Evolutionary conservation across 2,329 filamentous ascomycete species (phyloP), one percentile per base, ranked within the genome.

Genomic region (Fusarium nisikadoi): DNA sequence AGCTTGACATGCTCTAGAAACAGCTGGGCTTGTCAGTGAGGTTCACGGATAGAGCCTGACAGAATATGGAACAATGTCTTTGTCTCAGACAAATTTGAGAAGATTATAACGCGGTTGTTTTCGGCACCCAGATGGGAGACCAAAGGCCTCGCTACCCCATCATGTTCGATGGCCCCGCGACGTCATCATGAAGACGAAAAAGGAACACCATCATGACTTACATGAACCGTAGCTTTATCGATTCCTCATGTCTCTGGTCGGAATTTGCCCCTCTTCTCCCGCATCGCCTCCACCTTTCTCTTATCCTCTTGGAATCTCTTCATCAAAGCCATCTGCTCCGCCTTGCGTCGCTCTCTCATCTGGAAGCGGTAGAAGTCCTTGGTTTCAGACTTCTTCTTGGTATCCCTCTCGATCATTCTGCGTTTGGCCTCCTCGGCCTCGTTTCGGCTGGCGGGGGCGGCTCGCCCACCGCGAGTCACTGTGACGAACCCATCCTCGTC

Each of bases 401-500:
- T 85, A 72, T 86, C 86, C 81, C 90, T 88, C 80, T 93, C 89
- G 78, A 89, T 83, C 84, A 90, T 87, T 80, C 86, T 87, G 76
- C 83, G 84, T 67, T 82, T 83, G 50, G 86, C 86, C 75, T 89
- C 89, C 76, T 91, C 88, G 43, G 90, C 89, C 76, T 93, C 94
- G 74, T 92, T 92, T 69, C 90, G 87, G 60, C 91, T 88, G 4
- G 93, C 94, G 2, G 93, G 91, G n/a, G 92, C 92, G 11, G 87
- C 87, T 64, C 92, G 86, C 42, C 93, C 93, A 31, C 94, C 94
- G 60, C 93, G 88, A 3, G 91, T 93, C 29, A 99, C 96, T 7
- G 95, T 98, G 53, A 98, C 88, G 80, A 99, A 99, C 4, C 96
- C 96, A 81, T 99, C 96, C 78, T 94, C 95, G 80, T 99, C 96